Base-by-base conservation (phyloP, 495 filamentous ascomycete genomes). In the Neurospora terricola region DNA sequence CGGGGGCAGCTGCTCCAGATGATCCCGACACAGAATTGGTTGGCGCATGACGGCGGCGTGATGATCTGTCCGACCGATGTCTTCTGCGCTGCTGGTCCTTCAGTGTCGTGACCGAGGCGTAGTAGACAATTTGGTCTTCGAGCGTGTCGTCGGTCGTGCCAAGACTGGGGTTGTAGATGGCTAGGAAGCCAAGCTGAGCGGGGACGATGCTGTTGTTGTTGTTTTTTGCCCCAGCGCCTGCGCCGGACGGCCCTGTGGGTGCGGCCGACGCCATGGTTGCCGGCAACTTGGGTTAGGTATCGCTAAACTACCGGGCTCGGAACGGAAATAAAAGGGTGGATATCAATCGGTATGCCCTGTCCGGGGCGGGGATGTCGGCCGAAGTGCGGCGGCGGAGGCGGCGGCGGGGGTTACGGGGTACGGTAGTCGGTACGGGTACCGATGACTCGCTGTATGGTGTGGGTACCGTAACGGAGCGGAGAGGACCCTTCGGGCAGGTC, bases 81-180 rank as follows among this genome's bases (percentile, higher is more conserved):
- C 37, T 36, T 27, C 23, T 18, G 11, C 45, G 78, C 48, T 79
- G 77, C 71, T 77, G 77, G 34, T 77, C 77, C 27, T 82, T 75
- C 48, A 84, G 81, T 23, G 85, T 81, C 62, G 81, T 82, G 36
- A 89, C 87, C 68, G 92, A 93, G 81, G 92, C 93, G 81, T 93
- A 93, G 86, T 97, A 98, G 71, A 97, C 92, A 72, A 98, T 91
- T 80, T 99, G 96, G 78, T 99, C 89, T 45, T 88, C 86, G 75
- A 97, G 80, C 3, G 93, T 96, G 80, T 97, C 93, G 79, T 98
- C 96, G 70, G 91, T 93, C 12, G 87, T 84, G 75, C 94, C 93
- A n/a, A 98, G 87, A 16, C 90, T 90, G 36, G 96, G 96, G 79
- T 97, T 98, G 85, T 96, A 98, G 81, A 98, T 94, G 72, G 94